A percentile compares a stretch with the other conserved stretches of the same genome.
phyloP scores from a whole-genome alignment of 257 asterid genomes.

The Lavandula angustifolia region DNA sequence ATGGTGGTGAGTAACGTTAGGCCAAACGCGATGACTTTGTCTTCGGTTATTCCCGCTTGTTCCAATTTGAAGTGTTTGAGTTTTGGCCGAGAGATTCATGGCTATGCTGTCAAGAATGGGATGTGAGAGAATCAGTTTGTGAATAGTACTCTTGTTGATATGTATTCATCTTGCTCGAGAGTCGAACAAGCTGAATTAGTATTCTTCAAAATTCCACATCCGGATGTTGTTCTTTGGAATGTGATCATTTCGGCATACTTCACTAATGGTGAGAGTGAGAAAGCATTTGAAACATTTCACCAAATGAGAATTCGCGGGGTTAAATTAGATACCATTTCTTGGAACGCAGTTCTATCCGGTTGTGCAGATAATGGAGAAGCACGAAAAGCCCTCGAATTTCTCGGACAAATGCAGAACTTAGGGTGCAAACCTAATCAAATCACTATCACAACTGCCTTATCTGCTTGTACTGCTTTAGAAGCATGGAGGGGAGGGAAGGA shows the following conservation, averaged over 20 bases:
- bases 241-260: conserved; percentile 68
- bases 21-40: conserved; percentile 62
- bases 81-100: conserved; percentile 60
- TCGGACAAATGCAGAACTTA: conserved; percentile 51
- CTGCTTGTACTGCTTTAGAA: conserved; percentile 52
- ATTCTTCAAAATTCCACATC: conserved; percentile 40
- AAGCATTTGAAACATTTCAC: conserved; percentile 49
- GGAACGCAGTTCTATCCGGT: conserved; percentile 72
- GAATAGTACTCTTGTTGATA: conserved; percentile 63
- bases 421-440: conserved; percentile 61
- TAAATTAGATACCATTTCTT: conserved; percentile 45
- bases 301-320: conserved; percentile 51
- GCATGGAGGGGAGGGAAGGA: conserved; percentile 61
- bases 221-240: conserved; percentile 62
- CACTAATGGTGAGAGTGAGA: conserved; percentile 50
- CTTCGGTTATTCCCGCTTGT: conserved; percentile 73
- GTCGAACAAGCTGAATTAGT: conserved; percentile 55
- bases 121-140: conserved; percentile 58
- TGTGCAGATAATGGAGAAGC: conserved; percentile 55
- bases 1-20: conserved; percentile 50
- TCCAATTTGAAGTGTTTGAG: conserved; percentile 54
- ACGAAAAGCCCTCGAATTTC: conserved; percentile 46
- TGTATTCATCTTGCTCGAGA: conserved; percentile 70
- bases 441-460: conserved; percentile 59
- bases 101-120: conserved; percentile 54